Evolutionary conservation across 345 rosid genomes (phyloP).

Genomic region (Euphorbia tirucalli): DNA sequence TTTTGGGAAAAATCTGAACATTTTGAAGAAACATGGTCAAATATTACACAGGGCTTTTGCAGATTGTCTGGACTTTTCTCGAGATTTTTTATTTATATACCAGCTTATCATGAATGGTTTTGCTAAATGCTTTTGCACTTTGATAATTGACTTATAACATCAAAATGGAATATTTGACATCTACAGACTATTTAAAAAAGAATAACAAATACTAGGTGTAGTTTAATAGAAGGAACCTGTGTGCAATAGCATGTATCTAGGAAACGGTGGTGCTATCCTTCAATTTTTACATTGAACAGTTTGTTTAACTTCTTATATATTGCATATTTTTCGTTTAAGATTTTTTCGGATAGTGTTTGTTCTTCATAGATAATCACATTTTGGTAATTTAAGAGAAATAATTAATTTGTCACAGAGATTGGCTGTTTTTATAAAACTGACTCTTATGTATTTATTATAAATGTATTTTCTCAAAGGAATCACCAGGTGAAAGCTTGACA

Average conservation of each 20-base stretch:
- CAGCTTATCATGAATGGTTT: background rate
- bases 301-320: background rate
- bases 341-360: background rate
- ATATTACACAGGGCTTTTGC: background rate
- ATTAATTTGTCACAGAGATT: no score
- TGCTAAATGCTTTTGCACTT: background rate
- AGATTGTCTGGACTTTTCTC: background rate
- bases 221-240: background rate
- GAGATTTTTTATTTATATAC: background rate
- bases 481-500: constrained; percentile 28
- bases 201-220: background rate
- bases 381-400: background rate
- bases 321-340: background rate
- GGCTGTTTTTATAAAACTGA: background rate
- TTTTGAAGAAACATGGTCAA: background rate
- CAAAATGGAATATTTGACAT: background rate
- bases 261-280: background rate
- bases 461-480: constrained; percentile 34
- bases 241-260: background rate
- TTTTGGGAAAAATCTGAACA: background rate
- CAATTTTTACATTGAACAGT: background rate
- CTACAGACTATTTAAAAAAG: background rate
- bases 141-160: background rate
- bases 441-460: background rate
- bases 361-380: background rate